Evolutionary conservation across 2,329 filamentous ascomycete genomes (phyloP).

Genomic region (Colletotrichum coccodes): DNA sequence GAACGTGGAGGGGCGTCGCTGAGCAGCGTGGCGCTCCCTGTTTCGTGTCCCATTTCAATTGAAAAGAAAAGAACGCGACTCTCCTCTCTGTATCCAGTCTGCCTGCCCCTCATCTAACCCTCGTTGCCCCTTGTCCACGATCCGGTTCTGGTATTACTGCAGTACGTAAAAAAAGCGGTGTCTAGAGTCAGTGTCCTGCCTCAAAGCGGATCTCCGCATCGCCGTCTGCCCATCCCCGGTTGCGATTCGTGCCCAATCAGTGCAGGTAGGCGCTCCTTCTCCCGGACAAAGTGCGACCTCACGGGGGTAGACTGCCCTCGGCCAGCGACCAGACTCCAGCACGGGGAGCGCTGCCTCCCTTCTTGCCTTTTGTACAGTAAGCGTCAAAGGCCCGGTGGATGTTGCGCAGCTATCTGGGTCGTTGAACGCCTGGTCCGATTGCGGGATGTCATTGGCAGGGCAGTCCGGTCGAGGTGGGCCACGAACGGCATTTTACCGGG

Average conservation of each 20-base stretch:
- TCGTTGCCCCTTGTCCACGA: background rate
- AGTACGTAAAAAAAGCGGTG: constrained; percentile 27
- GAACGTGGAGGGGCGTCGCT: background rate
- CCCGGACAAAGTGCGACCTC: constrained; percentile 13
- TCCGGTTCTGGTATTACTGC: background rate
- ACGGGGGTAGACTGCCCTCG: background rate
- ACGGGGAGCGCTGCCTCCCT: background rate
- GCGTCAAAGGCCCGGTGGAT: background rate
- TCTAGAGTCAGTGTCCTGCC: constrained; percentile 19
- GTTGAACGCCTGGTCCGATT: background rate
- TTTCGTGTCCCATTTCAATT: background rate
- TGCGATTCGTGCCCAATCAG: constrained; percentile 13
- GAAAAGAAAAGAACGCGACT: background rate
- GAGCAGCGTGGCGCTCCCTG: background rate
- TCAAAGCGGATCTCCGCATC: constrained; percentile 25
- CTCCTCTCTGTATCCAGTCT: background rate
- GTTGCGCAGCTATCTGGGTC: constrained; percentile 6
- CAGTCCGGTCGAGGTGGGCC: constrained; percentile 8
- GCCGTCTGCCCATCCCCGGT: background rate
- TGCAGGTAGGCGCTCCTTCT: background rate
- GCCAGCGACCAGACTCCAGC: background rate
- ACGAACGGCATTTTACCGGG: background rate
- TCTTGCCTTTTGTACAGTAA: background rate
- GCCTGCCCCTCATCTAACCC: background rate
- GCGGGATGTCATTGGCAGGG: background rate